Percentiles rank a stretch among this genome's conserved stretches.
Evolutionary conservation across 306 rosid species (phyloP).

Genomic region (Lathyrus sativus): DNA sequence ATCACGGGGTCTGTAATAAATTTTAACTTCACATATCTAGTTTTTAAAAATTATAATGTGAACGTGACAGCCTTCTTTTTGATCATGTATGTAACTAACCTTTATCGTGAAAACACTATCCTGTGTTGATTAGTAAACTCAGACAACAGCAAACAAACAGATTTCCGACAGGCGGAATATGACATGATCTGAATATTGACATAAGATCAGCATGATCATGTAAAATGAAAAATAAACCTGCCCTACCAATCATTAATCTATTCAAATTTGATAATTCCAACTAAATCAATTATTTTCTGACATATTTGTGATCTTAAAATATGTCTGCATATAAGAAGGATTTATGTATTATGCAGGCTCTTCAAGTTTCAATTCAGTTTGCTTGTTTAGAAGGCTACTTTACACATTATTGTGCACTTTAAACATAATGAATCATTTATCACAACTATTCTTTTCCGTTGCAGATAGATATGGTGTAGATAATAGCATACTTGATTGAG

Average conservation of each 20-base stretch:
- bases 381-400: neutral
- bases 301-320: neutral
- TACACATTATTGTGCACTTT: neutral
- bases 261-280: constrained; percentile 4
- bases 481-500: neutral
- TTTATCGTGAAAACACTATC: constrained; percentile 6
- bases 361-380: neutral
- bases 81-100: constrained; percentile 19
- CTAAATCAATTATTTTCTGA: neutral
- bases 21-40: constrained; percentile 26
- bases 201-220: neutral
- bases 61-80: neutral
- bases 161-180: constrained; percentile 1
- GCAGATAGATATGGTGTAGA: neutral
- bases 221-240: constrained; percentile 13
- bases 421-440: neutral
- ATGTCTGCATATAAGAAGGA: neutral
- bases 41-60: constrained; percentile 2
- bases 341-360: neutral
- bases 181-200: constrained; percentile 9
- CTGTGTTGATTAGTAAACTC: constrained; percentile 8
- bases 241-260: constrained; percentile 4
- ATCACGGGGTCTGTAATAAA: neutral
- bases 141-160: too few species aligned
- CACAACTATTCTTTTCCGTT: neutral